phyloP scores from a whole-genome alignment of 1,284 basidiomycete genomes.

The Pascua guehoae region DNA sequence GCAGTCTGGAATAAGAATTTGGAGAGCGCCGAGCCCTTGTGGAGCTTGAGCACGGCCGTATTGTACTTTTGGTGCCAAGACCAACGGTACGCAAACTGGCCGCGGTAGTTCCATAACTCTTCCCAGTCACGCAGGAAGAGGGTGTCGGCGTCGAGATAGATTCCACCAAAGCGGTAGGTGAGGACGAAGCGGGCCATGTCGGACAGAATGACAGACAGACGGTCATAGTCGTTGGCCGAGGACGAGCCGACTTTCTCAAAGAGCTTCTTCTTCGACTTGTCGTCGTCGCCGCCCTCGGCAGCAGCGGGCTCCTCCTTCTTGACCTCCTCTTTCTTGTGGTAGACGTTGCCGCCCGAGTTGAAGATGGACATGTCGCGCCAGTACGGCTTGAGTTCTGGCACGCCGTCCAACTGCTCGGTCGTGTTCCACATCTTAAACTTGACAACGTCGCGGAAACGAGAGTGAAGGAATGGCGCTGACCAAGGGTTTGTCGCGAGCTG shows the following conservation, averaged over 20 bases:
- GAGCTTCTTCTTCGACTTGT: conserved; percentile 56
- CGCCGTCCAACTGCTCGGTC: conserved; percentile 76
- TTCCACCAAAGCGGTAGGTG: conserved; percentile 78
- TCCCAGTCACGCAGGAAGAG: conserved; percentile 87
- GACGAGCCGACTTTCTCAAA: conserved; percentile 72
- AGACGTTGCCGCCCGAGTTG: conserved; percentile 70
- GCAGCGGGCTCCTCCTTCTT: conserved; percentile 39
- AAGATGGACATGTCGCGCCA: conserved; percentile 68
- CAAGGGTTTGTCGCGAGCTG: conserved; percentile 71
- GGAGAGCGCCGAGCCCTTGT: conserved; percentile 74
- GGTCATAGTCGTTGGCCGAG: conserved; percentile 69
- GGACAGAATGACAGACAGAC: conserved; percentile 74
- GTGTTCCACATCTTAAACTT: conserved; percentile 88
- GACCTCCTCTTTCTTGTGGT: conserved; percentile 41
- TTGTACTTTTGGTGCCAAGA: conserved; percentile 75
- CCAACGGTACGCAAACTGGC: conserved; percentile 84
- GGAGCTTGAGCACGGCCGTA: conserved; percentile 78
- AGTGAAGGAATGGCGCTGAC: conserved; percentile 78
- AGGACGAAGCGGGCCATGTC: conserved; percentile 84
- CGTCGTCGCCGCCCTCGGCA: conserved; percentile 9
- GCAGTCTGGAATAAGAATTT: conserved; percentile 79
- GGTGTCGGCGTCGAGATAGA: conserved; percentile 83
- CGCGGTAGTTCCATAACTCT: conserved; percentile 81
- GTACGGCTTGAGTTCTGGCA: conserved; percentile 69
- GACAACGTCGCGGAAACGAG: conserved; percentile 71